These are phyloP conservation scores for Epichloe typhina DNA, from an alignment of 2,329 filamentous ascomycete genomes.

Conservation along the genomic window DNA sequence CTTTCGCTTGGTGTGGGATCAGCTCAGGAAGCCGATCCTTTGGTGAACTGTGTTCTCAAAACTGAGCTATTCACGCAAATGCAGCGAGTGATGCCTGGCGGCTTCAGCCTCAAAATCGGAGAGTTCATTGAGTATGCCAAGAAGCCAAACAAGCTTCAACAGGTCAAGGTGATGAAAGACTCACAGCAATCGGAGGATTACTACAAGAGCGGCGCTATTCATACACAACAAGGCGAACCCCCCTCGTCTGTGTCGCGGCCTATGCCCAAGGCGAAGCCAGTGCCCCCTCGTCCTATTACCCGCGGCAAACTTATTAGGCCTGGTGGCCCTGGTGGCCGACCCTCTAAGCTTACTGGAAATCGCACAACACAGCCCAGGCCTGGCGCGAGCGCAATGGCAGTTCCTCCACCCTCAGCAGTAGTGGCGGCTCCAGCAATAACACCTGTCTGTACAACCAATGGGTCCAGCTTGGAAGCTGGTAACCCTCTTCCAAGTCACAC, in stretches of 20 bases:
- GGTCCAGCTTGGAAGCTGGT: conserved; percentile 6
- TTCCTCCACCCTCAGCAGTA: conserved; percentile 22
- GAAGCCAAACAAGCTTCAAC: conserved; percentile 85
- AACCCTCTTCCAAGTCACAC: conserved; percentile 34
- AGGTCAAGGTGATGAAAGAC: conserved; percentile 85
- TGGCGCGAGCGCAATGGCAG: conserved; percentile 19
- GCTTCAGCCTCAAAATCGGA: conserved; percentile 70
- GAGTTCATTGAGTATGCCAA: conserved; percentile 90
- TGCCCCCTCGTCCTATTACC: conserved; percentile 81
- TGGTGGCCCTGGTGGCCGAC: conserved; percentile 71
- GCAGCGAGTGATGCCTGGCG: conserved; percentile 63
- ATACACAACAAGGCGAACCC: conserved; percentile 74
- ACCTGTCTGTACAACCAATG: background rate
- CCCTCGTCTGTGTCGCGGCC: conserved; percentile 74
- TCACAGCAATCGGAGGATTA: conserved; percentile 62
- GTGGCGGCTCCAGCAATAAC: conserved; percentile 5
- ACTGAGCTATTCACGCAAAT: conserved; percentile 95
- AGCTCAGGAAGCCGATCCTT: conserved; percentile 81
- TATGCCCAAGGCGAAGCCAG: conserved; percentile 75
- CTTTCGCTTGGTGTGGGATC: conserved; percentile 87
- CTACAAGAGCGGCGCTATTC: conserved; percentile 89
- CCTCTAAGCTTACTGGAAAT: conserved; percentile 52
- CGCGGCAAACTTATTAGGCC: conserved; percentile 85
- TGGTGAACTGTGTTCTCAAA: conserved; percentile 88
- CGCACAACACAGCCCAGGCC: conserved; percentile 32